Base-by-base conservation (phyloP, 257 asterid genomes). In the Solanum chiquidenum region DNA sequence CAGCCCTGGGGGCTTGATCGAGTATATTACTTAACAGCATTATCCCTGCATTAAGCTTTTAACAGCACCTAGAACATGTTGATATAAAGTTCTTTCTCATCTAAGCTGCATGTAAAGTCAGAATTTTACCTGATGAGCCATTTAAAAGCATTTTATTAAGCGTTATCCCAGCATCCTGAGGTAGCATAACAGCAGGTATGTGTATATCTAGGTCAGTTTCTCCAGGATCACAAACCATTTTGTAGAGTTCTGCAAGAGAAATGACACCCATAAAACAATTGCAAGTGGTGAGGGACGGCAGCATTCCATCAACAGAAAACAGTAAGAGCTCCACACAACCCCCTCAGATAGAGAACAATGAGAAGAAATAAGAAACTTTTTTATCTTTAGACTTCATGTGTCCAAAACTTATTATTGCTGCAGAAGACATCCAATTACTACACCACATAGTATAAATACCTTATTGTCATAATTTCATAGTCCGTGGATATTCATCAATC, bases 221-320 rank as follows among this genome's bases (percentile, higher is more conserved):
- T 88, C 94, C 95, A 33, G 96, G 93, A 88, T 95, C 98, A 90
- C 99, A 96, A 80, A 95, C 97, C 99, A 96, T 96, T 94, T 96
- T 96, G 95, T 94, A 96, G 40, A 96, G 99, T 91, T 95, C 99
- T 96, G 95, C 88, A 91, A 42, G 44, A 64, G 29, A 88, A 92
- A 86, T 86, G 74, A 5, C 69, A 86, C 27, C n/a, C 69, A 69
- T 80, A 80, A 80, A 46, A 80, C 29, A 46, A 80, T 44, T 49
- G 29, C 69, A 49, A 29, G 68, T 3, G 4, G 68, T 16, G 29
- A 27, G n/a, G 25, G 38, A 33, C 6, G 37, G 64, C 25, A 79
- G 64, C 5, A 0, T 46, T 46, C 3, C 7, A 46, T 46, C 66
- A 80, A 46, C 85, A 46, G 85, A 46, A 27, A 80, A 80, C 27